These are phyloP conservation scores for Xylaria acuta DNA, from an alignment of 495 filamentous ascomycete species.

Conservation along the genomic window DNA sequence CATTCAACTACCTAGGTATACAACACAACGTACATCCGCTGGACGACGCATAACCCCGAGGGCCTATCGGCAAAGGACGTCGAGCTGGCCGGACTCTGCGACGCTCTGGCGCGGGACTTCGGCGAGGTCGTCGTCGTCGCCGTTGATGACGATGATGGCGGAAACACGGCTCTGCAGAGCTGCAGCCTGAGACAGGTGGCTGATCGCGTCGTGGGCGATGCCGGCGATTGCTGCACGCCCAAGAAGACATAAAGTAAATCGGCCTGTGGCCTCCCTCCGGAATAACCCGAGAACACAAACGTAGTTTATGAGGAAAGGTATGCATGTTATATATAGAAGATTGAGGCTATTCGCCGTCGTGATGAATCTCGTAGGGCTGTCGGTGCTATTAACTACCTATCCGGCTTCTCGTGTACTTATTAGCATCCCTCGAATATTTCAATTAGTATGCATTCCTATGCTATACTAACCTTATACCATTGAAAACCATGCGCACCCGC, in stretches of 20 bases:
- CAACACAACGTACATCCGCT: slow-evolving; percentile 67
- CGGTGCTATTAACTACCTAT: background rate
- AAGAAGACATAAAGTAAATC: slow-evolving; percentile 36
- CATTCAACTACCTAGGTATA: slow-evolving; percentile 52
- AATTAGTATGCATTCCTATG: background rate
- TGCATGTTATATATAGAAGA: background rate
- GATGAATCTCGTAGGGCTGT: background rate
- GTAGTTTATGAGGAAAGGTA: too few relatives aligned
- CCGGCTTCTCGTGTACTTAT: background rate
- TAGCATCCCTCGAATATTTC: background rate
- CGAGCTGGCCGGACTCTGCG: slow-evolving; percentile 69
- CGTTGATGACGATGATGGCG: slow-evolving; percentile 24
- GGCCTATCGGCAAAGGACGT: slow-evolving; percentile 76
- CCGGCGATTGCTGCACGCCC: slow-evolving; percentile 56
- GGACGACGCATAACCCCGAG: slow-evolving; percentile 76
- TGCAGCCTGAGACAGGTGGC: slow-evolving; percentile 39
- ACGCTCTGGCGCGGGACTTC: slow-evolving; percentile 59
- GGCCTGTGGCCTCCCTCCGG: background rate
- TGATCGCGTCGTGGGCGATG: slow-evolving; percentile 44
- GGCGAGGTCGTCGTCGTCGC: slow-evolving; percentile 50
- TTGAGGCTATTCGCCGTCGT: background rate
- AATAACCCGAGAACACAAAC: background rate
- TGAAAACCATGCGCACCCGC: background rate
- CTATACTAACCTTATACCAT: background rate
- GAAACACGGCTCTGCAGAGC: slow-evolving; percentile 17